Evolutionary conservation across 2,329 filamentous ascomycete species (phyloP), one percentile per base, ranked within the genome.

Genomic region (Leptoxyphium fumago): DNA sequence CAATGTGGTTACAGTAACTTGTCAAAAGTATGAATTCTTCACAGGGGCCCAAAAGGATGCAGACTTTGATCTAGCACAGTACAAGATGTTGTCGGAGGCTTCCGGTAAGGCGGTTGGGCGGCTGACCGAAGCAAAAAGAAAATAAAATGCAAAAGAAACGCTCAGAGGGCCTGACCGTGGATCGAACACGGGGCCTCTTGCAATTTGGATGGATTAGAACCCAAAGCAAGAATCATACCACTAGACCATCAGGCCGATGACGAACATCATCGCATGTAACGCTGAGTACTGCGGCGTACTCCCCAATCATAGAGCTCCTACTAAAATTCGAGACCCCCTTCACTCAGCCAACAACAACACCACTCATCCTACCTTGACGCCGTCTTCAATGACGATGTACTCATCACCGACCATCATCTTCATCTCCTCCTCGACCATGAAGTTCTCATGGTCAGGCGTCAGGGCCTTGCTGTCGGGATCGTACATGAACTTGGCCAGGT

Each of bases 381-480:
- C 59, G 41, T 62, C 50, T 15, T 63, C 57, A 26, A 65, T 59
- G 28, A 65, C 49, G 54, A 65, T 58, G 46, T 61, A 65, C 51
- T 69, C 64, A 46, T 69, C 66, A 5, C 66, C 64, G 13, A 67
- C 63, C 64, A 68, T 66, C 64, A 69, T 68, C 51, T 60, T 54
- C 58, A 61, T 61, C 48, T 59, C 58, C 11, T 52, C 49, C 43
- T 60, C 56, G n/a, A 60, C 54, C 58, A 59, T 58, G 41, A 60
- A 61, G 40, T 60, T 59, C 42, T 58, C 55, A 50, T 61, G 58
- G 44, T 60, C 58, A 8, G 57, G 55, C 46, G 54, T 56, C 44
- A 61, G 44, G 8, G 61, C 64, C n/a, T 66, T 66, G 18, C 60
- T 61, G 2, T 64, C 64, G 39, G 64, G 63, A 52, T 69, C 64